These are phyloP conservation scores for Endotrypanum monterogeii DNA, from an alignment of 208 protist genomes.

Conservation along the genomic window DNA sequence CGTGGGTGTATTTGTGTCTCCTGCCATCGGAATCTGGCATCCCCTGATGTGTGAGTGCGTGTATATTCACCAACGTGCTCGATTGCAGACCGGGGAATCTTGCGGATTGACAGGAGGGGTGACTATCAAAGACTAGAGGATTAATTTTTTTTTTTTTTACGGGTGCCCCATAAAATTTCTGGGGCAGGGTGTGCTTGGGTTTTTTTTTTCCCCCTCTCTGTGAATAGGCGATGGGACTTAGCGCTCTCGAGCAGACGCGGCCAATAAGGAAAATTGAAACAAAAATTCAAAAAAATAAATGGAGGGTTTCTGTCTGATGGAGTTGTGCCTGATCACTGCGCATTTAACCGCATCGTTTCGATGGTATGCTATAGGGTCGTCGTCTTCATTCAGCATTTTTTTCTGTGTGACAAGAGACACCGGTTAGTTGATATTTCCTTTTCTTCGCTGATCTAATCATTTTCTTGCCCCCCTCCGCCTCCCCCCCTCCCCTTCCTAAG, in stretches of 20 bases:
- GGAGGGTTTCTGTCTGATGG: not conserved
- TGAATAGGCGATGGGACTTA: not conserved
- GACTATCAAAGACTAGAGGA: not conserved
- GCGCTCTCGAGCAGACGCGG: not conserved
- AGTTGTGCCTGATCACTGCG: not conserved
- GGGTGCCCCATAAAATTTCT: not conserved
- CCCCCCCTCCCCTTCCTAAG: not conserved
- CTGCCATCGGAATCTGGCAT: not conserved
- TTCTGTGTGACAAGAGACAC: not conserved
- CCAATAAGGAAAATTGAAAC: not conserved
- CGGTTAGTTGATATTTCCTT: not conserved
- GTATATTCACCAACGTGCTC: not conserved
- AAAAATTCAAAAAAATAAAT: not conserved
- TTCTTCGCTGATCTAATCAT: not conserved
- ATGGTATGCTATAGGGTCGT: not conserved
- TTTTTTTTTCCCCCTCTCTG: not conserved
- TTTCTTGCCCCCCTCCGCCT: not conserved
- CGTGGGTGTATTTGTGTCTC: conserved; percentile 1
- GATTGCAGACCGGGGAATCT: not conserved
- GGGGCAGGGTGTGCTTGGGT: not conserved
- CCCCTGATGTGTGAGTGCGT: conserved; percentile 9
- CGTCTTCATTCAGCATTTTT: not conserved
- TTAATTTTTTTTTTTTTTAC: too few relatives aligned
- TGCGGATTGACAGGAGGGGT: not conserved
- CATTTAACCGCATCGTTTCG: not conserved